Evolutionary conservation across 2,329 filamentous ascomycete species (phyloP).

Genomic region (Hypocreales sp.): DNA sequence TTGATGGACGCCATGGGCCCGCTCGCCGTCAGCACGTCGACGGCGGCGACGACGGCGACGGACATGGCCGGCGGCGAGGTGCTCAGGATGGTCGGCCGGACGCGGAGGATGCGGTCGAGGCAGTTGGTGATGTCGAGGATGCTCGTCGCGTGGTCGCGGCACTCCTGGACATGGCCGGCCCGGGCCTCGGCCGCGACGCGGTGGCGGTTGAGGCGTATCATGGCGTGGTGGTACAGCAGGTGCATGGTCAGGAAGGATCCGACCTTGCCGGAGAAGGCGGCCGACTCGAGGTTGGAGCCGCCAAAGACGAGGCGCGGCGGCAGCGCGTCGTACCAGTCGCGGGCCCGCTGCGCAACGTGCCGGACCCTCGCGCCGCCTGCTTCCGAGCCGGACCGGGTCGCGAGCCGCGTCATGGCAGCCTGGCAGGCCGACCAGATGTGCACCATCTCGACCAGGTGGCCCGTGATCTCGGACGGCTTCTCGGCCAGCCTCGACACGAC

Average conservation of each 20-base stretch:
- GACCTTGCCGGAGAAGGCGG: slow-evolving; percentile 33
- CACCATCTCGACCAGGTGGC: slow-evolving; percentile 44
- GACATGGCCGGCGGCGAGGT: slow-evolving; percentile 46
- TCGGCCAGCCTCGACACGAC: slow-evolving; percentile 8
- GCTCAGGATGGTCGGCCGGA: slow-evolving; percentile 13
- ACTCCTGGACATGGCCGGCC: slow-evolving; percentile 28
- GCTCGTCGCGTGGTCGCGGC: slow-evolving; percentile 34
- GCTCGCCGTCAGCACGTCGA: slow-evolving; percentile 50
- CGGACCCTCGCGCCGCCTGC: slow-evolving; percentile 21
- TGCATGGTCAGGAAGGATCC: slow-evolving; percentile 50
- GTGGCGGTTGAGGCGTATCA: slow-evolving; percentile 51
- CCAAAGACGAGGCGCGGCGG: slow-evolving; percentile 39
- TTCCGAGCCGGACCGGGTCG: slow-evolving; percentile 12
- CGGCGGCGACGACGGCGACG: slow-evolving; percentile 45
- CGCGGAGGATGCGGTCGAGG: slow-evolving; percentile 20
- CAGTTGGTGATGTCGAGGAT: slow-evolving; percentile 31
- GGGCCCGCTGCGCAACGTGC: slow-evolving; percentile 32
- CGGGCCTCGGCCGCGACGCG: slow-evolving; percentile 24
- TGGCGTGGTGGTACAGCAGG: slow-evolving; percentile 46
- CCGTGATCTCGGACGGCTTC: slow-evolving; percentile 33
- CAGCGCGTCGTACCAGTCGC: slow-evolving; percentile 42
- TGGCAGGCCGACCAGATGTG: slow-evolving; percentile 51
- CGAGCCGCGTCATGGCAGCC: slow-evolving; percentile 34
- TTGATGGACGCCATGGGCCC: slow-evolving; percentile 35
- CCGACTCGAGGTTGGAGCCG: slow-evolving; percentile 39